These are phyloP conservation scores for Penicillium tannophilum DNA, from an alignment of 495 filamentous ascomycete genomes.

Conservation along the genomic window DNA sequence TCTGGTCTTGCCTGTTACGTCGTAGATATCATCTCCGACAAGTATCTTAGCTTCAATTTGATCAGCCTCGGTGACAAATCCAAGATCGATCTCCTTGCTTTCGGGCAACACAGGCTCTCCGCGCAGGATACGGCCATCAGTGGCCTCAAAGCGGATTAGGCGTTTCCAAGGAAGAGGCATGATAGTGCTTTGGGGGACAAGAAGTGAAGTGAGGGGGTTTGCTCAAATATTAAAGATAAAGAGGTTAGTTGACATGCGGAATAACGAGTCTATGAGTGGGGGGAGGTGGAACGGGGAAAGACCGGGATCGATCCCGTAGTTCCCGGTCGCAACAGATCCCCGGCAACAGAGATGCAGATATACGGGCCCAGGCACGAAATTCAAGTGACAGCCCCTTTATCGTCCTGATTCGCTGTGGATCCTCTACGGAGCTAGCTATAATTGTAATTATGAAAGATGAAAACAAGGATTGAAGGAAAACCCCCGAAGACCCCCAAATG, in stretches of 20 bases:
- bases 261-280: neutral
- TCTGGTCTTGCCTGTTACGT: constrained; percentile 33
- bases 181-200: neutral
- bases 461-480: too few species aligned
- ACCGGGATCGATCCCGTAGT: neutral
- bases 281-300: neutral
- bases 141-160: constrained; percentile 52
- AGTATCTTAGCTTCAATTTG: constrained; percentile 47
- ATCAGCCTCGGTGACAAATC: constrained; percentile 40
- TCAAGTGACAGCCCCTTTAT: too few species aligned
- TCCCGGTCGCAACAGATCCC: neutral
- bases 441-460: too few species aligned
- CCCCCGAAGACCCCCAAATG: too few species aligned
- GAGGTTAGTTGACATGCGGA: neutral
- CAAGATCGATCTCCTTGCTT: constrained; percentile 39
- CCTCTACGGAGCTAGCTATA: too few species aligned
- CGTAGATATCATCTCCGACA: constrained; percentile 42
- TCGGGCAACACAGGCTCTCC: constrained; percentile 51
- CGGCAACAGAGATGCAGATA: neutral
- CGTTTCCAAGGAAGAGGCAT: constrained; percentile 44
- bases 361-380: neutral
- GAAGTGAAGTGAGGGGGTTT: neutral
- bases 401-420: too few species aligned
- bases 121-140: constrained; percentile 43
- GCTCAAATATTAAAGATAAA: neutral